Percentiles rank a stretch among this genome's conserved stretches.
Evolutionary conservation across 2,329 filamentous ascomycete species (phyloP).

Genomic region (Clonostachys sp.): DNA sequence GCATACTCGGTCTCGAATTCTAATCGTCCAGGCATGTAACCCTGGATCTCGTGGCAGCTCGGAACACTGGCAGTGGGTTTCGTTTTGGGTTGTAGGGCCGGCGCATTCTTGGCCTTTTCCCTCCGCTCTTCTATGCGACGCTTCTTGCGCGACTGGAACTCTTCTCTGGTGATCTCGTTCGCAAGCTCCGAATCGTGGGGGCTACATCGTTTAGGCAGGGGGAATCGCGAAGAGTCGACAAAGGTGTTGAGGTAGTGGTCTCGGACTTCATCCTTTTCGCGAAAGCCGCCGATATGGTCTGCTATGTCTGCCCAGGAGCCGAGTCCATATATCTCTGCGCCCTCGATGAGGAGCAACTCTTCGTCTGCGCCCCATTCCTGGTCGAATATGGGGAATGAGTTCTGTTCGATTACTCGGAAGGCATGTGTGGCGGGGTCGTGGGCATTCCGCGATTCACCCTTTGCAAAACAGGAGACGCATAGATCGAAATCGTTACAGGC

Average conservation of each 20-base stretch:
- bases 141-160: slow-evolving; percentile 92
- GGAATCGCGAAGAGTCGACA: slow-evolving; percentile 77
- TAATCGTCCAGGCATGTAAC: slow-evolving; percentile 95
- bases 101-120: slow-evolving; percentile 78
- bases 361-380: slow-evolving; percentile 96
- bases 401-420: slow-evolving; percentile 94
- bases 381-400: slow-evolving; percentile 95
- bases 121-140: slow-evolving; percentile 87
- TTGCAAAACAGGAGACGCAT: slow-evolving; percentile 90
- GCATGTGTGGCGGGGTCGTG: slow-evolving; percentile 85
- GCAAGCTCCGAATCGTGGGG: slow-evolving; percentile 76
- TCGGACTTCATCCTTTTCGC: slow-evolving; percentile 90
- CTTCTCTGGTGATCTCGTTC: slow-evolving; percentile 78
- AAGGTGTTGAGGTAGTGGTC: slow-evolving; percentile 92
- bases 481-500: slow-evolving; percentile 93
- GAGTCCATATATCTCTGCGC: slow-evolving; percentile 91
- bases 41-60: slow-evolving; percentile 95
- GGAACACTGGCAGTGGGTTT: slow-evolving; percentile 95
- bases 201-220: slow-evolving; percentile 80
- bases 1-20: slow-evolving; percentile 98
- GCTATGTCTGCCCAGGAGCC: slow-evolving; percentile 98
- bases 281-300: slow-evolving; percentile 94
- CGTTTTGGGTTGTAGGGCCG: slow-evolving; percentile 82
- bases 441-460: slow-evolving; percentile 73
- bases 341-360: slow-evolving; percentile 87